Evolutionary conservation across 2,329 filamentous ascomycete genomes (phyloP).

Genomic region (Bertia moriformis): DNA sequence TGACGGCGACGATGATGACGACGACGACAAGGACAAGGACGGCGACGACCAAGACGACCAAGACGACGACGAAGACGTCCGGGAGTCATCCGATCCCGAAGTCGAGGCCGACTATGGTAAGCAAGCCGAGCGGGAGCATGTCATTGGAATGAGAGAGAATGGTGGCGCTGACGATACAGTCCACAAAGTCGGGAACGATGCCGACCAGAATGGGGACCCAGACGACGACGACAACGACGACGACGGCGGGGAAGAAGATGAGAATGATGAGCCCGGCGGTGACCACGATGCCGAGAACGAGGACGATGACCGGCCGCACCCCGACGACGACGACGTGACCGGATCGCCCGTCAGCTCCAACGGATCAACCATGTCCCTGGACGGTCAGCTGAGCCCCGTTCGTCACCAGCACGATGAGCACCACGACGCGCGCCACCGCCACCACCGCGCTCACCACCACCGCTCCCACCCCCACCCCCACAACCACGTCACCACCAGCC

Average conservation of each 20-base stretch:
- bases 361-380: constrained; percentile 49
- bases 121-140: no score
- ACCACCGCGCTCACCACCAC: not conserved
- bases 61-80: constrained; percentile 24
- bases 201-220: not conserved
- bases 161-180: no score
- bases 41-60: constrained; percentile 18
- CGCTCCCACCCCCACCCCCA: no score
- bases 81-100: no score
- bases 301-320: constrained; percentile 22
- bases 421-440: no score
- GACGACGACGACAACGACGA: constrained; percentile 33
- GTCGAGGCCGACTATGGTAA: no score
- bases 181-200: no score
- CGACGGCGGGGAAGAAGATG: no score
- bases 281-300: no score
- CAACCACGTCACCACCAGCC: constrained; percentile 28
- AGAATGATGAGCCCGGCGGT: constrained; percentile 37
- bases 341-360: constrained; percentile 55
- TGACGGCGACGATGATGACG: constrained; percentile 33
- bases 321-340: constrained; percentile 49
- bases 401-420: no score
- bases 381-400: no score
- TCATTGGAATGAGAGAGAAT: no score
- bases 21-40: constrained; percentile 30